phyloP scores from a whole-genome alignment of 2,329 filamentous ascomycete genomes.

The Mariannaea elegans region DNA sequence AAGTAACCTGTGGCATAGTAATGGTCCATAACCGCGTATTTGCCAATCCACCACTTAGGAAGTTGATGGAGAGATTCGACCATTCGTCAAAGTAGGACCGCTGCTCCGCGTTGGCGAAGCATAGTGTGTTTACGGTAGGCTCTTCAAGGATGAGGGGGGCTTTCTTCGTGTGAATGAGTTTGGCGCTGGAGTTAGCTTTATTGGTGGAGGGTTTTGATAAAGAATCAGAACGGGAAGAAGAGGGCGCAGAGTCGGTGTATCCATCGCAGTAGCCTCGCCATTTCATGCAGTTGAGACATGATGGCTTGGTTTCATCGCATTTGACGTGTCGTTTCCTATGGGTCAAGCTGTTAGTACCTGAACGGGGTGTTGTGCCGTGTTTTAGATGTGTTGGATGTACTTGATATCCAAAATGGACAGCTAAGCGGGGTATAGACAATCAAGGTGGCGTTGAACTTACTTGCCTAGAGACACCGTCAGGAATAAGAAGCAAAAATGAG shows the following conservation, averaged over 20 bases:
- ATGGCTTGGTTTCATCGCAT: constrained; percentile 53
- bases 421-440: neutral
- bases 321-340: constrained; percentile 53
- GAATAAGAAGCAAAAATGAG: neutral
- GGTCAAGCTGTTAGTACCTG: constrained; percentile 17
- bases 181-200: constrained; percentile 32
- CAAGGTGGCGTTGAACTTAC: constrained; percentile 34
- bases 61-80: constrained; percentile 46
- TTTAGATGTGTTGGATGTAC: neutral
- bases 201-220: constrained; percentile 18
- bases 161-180: constrained; percentile 45
- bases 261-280: constrained; percentile 52
- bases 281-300: constrained; percentile 53
- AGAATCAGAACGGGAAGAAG: constrained; percentile 15
- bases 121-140: constrained; percentile 45
- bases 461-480: constrained; percentile 41
- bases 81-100: constrained; percentile 51
- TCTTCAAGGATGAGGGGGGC: constrained; percentile 44
- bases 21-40: constrained; percentile 49
- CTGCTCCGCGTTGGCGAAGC: constrained; percentile 47
- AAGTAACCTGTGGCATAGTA: constrained; percentile 51
- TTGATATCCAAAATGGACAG: neutral
- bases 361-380: neutral
- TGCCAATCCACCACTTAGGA: constrained; percentile 47
- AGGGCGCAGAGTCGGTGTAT: constrained; percentile 38